These are phyloP conservation scores for Podospora pseudoanserina DNA, from an alignment of 495 filamentous ascomycete species.

Conservation along the genomic window DNA sequence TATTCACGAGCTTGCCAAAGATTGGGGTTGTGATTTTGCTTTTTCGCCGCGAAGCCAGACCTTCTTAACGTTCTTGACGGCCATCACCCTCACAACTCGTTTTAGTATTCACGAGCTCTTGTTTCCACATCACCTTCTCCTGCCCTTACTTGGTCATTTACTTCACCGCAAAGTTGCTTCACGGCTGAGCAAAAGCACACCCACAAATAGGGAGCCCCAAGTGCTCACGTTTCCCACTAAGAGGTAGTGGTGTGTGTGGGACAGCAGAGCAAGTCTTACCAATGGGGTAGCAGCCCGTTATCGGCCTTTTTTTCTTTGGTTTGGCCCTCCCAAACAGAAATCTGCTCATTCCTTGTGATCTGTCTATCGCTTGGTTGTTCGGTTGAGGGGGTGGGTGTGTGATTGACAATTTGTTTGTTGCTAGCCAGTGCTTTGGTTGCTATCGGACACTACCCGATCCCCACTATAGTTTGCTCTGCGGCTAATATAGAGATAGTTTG, in stretches of 20 bases:
- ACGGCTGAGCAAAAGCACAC: neutral
- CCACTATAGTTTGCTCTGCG: neutral
- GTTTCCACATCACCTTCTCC: too few relatives aligned
- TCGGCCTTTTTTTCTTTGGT: neutral
- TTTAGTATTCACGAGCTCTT: too few relatives aligned
- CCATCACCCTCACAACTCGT: too few relatives aligned
- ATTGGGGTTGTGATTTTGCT: neutral
- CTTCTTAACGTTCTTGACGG: too few relatives aligned
- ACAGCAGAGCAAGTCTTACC: neutral
- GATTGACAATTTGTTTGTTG: neutral
- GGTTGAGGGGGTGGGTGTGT: too few relatives aligned
- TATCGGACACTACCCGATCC: neutral
- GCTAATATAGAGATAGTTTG: neutral
- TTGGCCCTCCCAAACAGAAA: neutral
- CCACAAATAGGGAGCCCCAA: neutral
- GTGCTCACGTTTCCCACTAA: neutral
- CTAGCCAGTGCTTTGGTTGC: neutral
- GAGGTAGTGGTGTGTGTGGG: neutral
- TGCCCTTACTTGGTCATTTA: too few relatives aligned
- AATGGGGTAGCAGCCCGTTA: neutral
- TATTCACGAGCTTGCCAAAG: neutral
- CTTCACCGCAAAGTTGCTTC: neutral
- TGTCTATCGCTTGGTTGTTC: neutral
- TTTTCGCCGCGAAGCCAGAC: too few relatives aligned
- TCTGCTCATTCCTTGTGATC: neutral